Base-by-base conservation (phyloP, 108 stramenopile genomes). In the Stephanodiscus triporus region DNA sequence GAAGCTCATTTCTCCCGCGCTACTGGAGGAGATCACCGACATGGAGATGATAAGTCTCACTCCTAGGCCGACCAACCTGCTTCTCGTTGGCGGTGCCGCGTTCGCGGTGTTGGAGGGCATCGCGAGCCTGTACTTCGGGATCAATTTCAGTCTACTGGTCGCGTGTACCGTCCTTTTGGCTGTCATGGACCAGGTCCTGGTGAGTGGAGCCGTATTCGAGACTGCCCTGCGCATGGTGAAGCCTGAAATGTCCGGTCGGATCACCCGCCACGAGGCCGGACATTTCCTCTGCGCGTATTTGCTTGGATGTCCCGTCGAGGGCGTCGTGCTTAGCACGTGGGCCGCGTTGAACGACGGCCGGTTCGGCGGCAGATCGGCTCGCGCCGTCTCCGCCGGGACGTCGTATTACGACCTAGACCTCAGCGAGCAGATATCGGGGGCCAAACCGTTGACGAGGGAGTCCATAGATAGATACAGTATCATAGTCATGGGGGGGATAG, bases 401-500 rank as follows among this genome's bases (percentile, higher is more conserved):
- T 84, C 87, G 34, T 98, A 97, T 70, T 95, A 94, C 68, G 97
- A 98, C 69, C 76, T 93, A 0, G 78, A 80, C 50, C 68, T 98
- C 6, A 85, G 83, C 19, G 73, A 84, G 43, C 87, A 91, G 67
- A 91, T 95, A 62, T 77, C 82, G n/a, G 73, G 65, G 6, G 48
- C 70, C 17, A 72, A 70, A 24, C 79, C 81, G 26, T 56, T 98
- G 34, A 93, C 89, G 14, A 74, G 90, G 37, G 81, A 89, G 0
- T 76, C 86, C n/a, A 86, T 98, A 42, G 97, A 98, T 82, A 84
- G 97, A 19, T 97, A 93, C 70, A 84, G 81, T 20, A 87, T 96
- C 29, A 94, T 97, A 60, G 95, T 97, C 45, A 92, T 97, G 97
- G 96, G 88, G 17, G 96, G 97, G 9, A 97, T 97, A 19, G 97